These are phyloP conservation scores for Corinectria fuckeliana DNA, from an alignment of 2,329 filamentous ascomycete species.

Conservation along the genomic window DNA sequence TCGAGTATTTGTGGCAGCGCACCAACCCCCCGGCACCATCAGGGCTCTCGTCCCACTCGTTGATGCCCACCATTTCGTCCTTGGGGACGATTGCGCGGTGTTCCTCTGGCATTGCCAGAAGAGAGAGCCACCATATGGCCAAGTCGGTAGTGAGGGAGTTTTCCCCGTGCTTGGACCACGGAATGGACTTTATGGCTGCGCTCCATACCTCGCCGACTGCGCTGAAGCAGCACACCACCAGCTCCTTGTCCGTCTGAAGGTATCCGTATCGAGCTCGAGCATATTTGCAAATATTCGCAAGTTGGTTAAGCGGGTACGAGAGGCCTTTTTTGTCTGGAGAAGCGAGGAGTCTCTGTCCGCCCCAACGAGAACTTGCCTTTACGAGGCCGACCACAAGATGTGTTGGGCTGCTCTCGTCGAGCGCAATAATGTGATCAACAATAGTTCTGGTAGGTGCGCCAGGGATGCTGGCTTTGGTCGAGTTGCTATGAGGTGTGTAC, in stretches of 20 bases:
- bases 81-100: not conserved
- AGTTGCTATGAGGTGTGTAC: too few species aligned
- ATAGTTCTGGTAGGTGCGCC: not conserved
- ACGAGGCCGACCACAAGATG: not conserved
- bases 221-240: constrained; percentile 33
- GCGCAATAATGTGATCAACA: not conserved
- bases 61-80: not conserved
- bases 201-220: not conserved
- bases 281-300: constrained; percentile 3
- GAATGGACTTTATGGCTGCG: not conserved
- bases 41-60: not conserved
- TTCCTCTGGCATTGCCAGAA: not conserved
- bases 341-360: not conserved
- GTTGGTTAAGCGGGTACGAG: constrained; percentile 11
- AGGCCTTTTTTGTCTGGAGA: not conserved
- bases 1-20: not conserved
- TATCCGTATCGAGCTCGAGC: constrained; percentile 17
- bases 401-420: not conserved
- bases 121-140: not conserved
- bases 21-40: not conserved
- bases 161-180: not conserved
- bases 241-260: constrained; percentile 16
- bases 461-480: not conserved
- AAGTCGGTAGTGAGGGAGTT: not conserved
- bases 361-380: not conserved